Evolutionary conservation across 1,284 basidiomycete species (phyloP).

Genomic region (Rhodotorula sp.): DNA sequence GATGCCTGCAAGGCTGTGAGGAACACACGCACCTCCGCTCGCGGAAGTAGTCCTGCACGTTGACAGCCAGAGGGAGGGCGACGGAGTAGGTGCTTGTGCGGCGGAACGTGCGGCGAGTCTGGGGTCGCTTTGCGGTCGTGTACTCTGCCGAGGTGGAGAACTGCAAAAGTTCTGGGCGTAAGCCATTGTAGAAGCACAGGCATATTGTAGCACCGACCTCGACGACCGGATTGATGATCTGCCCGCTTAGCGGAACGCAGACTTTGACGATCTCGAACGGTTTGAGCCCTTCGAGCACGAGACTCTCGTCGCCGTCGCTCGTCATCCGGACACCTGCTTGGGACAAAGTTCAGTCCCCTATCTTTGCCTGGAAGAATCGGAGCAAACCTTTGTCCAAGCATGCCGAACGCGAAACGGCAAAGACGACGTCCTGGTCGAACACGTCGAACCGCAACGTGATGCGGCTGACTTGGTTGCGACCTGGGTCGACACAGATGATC

Average conservation of each 20-base stretch:
- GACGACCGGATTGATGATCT: slow-evolving; percentile 9
- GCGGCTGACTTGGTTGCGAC: slow-evolving; percentile 63
- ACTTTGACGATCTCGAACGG: slow-evolving; percentile 20
- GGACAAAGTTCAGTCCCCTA: no score
- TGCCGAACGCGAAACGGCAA: slow-evolving; percentile 50
- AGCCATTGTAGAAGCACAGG: neutral
- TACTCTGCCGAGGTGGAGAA: slow-evolving; percentile 65
- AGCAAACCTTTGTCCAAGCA: no score
- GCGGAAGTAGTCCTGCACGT: slow-evolving; percentile 83
- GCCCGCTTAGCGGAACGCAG: slow-evolving; percentile 15
- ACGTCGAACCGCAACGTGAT: slow-evolving; percentile 61
- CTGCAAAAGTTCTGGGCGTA: slow-evolving; percentile 45
- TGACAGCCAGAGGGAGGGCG: slow-evolving; percentile 73
- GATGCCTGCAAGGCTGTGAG: neutral
- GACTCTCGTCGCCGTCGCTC: neutral
- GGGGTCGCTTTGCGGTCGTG: slow-evolving; percentile 59
- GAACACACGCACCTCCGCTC: slow-evolving; percentile 59
- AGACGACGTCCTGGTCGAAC: slow-evolving; percentile 55
- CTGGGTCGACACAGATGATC: slow-evolving; percentile 62
- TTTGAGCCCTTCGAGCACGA: slow-evolving; percentile 12
- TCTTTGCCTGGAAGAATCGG: no score
- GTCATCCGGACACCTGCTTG: neutral
- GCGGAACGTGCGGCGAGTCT: slow-evolving; percentile 58
- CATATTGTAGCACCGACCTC: neutral
- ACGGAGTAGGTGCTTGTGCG: slow-evolving; percentile 62